Base-by-base conservation (phyloP, 441 rosid species). In the Dalechampia spathulata region DNA sequence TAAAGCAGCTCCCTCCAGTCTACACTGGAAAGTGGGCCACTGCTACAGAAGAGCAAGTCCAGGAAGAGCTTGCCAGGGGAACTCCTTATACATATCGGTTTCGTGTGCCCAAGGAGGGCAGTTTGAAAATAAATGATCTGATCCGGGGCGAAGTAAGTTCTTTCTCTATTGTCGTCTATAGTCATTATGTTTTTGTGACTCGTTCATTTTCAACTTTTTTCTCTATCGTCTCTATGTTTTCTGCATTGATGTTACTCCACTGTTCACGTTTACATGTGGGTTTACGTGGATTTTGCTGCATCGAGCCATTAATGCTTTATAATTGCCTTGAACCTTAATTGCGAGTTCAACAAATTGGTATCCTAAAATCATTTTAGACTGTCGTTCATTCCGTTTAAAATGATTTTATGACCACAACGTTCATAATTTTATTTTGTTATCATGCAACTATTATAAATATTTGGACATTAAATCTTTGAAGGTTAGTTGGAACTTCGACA, bases 401-500 rank as follows among this genome's bases (percentile, higher is more conserved):
- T 0, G 4, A 13, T 8, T 48, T 25, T 39, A 10, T 36, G 23
- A 19, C 14, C 15, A 25, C 48, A 13, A 48, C 4, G 8, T 30
- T 26, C 15, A n/a, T 40, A 16, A 17, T 41, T 22, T 22, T 27
- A 19, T 27, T 17, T 2, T 44, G 42, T 30, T 28, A 13, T 7
- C 9, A 0, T 44, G 1, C 20, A 25, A 16, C 37, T 21, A n/a
- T 42, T 26, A 30, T 42, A 16, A 53, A 34, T 53, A 5, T 36
- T 26, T 53, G 26, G 39, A 16, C 46, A 55, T 67, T 65, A 71
- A 83, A 81, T 69, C 72, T 67, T 5, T 83, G 87, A 79, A 87
- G 92, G 97, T 92, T 75, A 75, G 75, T 71, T 87, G 99, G 97
- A 85, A 83, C 61, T 77, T 86, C 75, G 80, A 85, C 70, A 89